A percentile compares a stretch with the other conserved stretches of the same genome.
Conservation (phyloP, 441 rosid genomes). For the Croton setiger region DNA sequence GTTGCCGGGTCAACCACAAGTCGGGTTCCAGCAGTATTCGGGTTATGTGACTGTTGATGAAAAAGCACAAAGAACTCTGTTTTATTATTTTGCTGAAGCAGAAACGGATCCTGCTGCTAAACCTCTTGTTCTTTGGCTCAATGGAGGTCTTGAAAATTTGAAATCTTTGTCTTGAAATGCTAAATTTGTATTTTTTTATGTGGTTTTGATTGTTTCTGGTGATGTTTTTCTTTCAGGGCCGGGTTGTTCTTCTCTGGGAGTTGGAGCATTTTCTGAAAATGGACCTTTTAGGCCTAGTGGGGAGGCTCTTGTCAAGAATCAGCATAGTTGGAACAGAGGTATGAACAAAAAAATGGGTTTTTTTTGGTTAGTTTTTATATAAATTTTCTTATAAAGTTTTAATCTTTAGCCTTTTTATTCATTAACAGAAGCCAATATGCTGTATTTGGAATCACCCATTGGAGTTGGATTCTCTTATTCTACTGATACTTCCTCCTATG, state of each 20-base stretch:
- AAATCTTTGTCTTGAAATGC: no score
- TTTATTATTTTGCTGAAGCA: constrained; percentile 94
- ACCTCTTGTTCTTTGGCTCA: constrained; percentile 97
- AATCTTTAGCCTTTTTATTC: constrained; percentile 19
- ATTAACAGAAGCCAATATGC: constrained; percentile 85
- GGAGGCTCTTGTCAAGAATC: constrained; percentile 57
- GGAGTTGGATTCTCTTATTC: constrained; percentile 99
- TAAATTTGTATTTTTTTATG: background rate
- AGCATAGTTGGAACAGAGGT: constrained; percentile 92
- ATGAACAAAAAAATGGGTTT: background rate
- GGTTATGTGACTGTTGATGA: constrained; percentile 83
- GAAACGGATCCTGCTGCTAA: constrained; percentile 62
- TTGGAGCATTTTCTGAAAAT: constrained; percentile 93
- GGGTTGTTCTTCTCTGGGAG: constrained; percentile 93
- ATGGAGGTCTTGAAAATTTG: constrained; percentile 54
- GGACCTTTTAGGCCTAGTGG: constrained; percentile 97
- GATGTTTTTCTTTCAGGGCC: constrained; percentile 50
- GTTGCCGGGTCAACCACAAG: constrained; percentile 87
- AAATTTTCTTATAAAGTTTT: constrained; percentile 7
- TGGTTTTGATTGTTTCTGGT: constrained; percentile 8
- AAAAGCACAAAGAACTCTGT: constrained; percentile 64
- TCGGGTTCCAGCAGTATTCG: constrained; percentile 69
- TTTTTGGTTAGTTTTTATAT: constrained; percentile 9
- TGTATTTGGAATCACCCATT: constrained; percentile 88
- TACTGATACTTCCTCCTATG: constrained; percentile 57